phyloP scores from a whole-genome alignment of 192 early-diverging fungal species.

The Piromyces sp. region DNA sequence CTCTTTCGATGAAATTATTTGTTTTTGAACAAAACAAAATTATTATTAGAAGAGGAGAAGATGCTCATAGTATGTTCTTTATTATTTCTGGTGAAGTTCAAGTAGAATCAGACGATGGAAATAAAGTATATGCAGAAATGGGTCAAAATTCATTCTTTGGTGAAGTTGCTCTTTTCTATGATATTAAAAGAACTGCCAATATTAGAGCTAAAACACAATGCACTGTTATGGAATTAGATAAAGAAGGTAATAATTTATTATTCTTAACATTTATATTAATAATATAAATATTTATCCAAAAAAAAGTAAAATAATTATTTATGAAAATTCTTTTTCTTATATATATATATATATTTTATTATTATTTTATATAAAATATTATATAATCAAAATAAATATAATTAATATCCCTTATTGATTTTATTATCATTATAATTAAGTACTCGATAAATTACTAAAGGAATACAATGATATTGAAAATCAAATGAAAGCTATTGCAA shows the following conservation, averaged over 20 bases:
- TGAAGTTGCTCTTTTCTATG: conserved; percentile 34
- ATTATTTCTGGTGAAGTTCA: conserved; percentile 29
- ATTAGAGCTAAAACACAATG: conserved; percentile 16
- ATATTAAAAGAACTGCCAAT: conserved; percentile 29
- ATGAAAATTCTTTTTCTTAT: too few species aligned
- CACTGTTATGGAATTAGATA: conserved; percentile 27
- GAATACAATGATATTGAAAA: conserved; percentile 12
- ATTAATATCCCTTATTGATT: too few species aligned
- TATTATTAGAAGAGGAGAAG: conserved; percentile 24
- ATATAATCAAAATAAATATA: too few species aligned
- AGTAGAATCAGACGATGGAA: conserved; percentile 27
- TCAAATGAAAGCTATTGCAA: conserved; percentile 16
- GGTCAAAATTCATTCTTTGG: conserved; percentile 22
- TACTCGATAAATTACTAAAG: conserved; percentile 10
- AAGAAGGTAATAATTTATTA: conserved; percentile 13
- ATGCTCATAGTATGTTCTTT: conserved; percentile 28
- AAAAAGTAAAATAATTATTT: too few species aligned
- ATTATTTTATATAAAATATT: too few species aligned
- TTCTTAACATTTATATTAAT: too few species aligned
- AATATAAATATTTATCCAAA: too few species aligned
- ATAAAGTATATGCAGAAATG: conserved; percentile 21
- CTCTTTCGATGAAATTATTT: conserved; percentile 17
- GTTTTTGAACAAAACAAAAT: conserved; percentile 12
- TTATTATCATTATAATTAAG: too few species aligned
- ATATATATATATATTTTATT: too few species aligned